Evolutionary conservation across 495 filamentous ascomycete species (phyloP), one percentile per base, ranked within the genome.

Genomic region (Tuber calosporum): DNA sequence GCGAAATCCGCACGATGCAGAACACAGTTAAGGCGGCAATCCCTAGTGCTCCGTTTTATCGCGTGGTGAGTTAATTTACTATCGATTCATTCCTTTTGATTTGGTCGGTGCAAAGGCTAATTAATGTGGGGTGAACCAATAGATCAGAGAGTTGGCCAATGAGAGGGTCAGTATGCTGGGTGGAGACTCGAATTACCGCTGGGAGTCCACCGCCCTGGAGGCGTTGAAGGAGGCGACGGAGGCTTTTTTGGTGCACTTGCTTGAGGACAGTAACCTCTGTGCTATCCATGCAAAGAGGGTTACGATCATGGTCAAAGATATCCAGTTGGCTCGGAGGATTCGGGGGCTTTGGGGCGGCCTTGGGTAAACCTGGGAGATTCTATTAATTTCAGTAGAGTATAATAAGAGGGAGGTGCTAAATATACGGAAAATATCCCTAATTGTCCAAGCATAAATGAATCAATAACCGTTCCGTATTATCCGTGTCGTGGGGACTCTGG

Each of bases 271-370:
- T 26, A 97, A 97, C 84, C 87, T 98, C 30, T 95, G 93, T 84
- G 94, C 94, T 30, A 91, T 98, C 36, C 94, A 97, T 82, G 92
- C 93, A 68, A 97, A 96, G 83, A 85, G 94, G 34, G 93, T 98
- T 6, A 98, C 94, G 1, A 96, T 98, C 77, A 96, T 96, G 92
- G 91, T 96, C 79, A 96, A 94, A 82, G 92, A 96, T 82, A 93
- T 97, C 42, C 92, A 95, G 82, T 86, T 97, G 72, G 93, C 93
- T 48, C 85, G 93, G 77, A 84, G 93, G 79, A 96, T 96, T 85
- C 86, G 93, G 30, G 89, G 89, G 0, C 86, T 84, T n/a, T 90
- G 89, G 89, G 88, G 86, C 22, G 89, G 88, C 2, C 78, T 89
- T 66, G 88, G 88, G 19, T 89, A 77, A 87, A 85, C 30, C 5